A percentile compares a stretch with the other conserved stretches of the same genome.
phyloP scores from a whole-genome alignment of 192 early-diverging fungal species.

The Irineochytrium annulatum region DNA sequence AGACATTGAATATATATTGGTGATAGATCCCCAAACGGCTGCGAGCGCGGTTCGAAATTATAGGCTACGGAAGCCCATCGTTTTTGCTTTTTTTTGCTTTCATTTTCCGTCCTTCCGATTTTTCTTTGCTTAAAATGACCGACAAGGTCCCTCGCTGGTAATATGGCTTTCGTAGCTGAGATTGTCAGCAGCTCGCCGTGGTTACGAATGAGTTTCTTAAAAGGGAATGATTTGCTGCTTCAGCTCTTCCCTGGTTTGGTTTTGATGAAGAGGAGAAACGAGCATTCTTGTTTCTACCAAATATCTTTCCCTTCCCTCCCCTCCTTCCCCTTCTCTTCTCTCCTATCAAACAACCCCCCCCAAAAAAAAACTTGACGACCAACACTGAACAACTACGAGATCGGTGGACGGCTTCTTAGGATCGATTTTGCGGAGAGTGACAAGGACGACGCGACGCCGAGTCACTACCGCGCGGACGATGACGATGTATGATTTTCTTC shows the following conservation, averaged over 20 bases:
- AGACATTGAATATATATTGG: slow-evolving; percentile 4
- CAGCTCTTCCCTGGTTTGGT: too few relatives aligned
- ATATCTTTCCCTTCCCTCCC: not conserved
- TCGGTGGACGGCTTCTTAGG: slow-evolving; percentile 81
- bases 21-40: slow-evolving; percentile 80
- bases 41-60: slow-evolving; percentile 86
- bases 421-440: slow-evolving; percentile 92
- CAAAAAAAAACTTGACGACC: too few relatives aligned
- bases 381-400: slow-evolving; percentile 82
- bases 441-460: slow-evolving; percentile 48
- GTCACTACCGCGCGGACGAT: not conserved
- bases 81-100: not conserved
- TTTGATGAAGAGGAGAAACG: too few relatives aligned
- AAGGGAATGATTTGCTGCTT: too few relatives aligned
- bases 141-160: too few relatives aligned
- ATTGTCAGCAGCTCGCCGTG: not conserved
- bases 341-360: not conserved
- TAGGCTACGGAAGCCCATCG: not conserved
- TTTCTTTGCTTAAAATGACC: too few relatives aligned
- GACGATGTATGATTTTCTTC: slow-evolving; percentile 8
- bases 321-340: slow-evolving; percentile 2
- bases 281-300: slow-evolving; percentile 16
- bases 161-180: not conserved
- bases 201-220: too few relatives aligned
- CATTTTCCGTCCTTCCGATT: too few relatives aligned